A percentile compares a stretch with the other conserved stretches of the same genome.
Evolutionary conservation across 148 eudicot genomes (phyloP).

Genomic region (Camellia sinensis): DNA sequence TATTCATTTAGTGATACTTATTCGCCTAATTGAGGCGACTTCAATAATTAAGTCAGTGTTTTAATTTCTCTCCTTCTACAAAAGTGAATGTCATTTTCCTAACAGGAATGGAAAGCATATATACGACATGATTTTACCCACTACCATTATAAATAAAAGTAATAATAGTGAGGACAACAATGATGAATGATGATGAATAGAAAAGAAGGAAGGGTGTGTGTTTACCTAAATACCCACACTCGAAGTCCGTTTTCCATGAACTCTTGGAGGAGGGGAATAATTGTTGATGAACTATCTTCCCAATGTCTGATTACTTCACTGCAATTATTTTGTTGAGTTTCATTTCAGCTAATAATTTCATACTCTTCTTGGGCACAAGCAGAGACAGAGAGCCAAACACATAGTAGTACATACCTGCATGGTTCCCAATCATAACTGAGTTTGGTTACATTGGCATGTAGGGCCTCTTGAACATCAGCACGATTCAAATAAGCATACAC

Average conservation of each 20-base stretch:
- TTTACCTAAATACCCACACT: conserved; percentile 79
- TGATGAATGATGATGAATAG: background rate
- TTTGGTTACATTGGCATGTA: conserved; percentile 72
- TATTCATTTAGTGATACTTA: too few species aligned
- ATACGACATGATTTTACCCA: background rate
- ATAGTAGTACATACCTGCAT: conserved; percentile 46
- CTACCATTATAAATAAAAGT: background rate
- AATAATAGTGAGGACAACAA: background rate
- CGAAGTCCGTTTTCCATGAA: conserved; percentile 56
- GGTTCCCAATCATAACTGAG: conserved; percentile 52
- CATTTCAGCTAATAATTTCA: background rate
- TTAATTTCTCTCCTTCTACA: too few species aligned
- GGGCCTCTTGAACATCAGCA: conserved; percentile 64
- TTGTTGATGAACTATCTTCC: conserved; percentile 58
- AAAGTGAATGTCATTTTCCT: too few species aligned
- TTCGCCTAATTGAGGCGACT: too few species aligned
- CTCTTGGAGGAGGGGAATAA: conserved; percentile 59
- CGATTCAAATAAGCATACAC: conserved; percentile 52
- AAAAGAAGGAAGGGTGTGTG: background rate
- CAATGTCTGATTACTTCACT: conserved; percentile 36
- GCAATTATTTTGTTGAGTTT: conserved; percentile 10
- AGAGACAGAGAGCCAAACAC: background rate
- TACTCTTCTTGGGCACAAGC: background rate
- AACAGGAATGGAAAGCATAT: background rate
- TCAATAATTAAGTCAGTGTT: too few species aligned